A percentile compares a stretch with the other conserved stretches of the same genome.
These are phyloP conservation scores for Ilyonectria robusta DNA, from an alignment of 2,329 filamentous ascomycete species.

Conservation along the genomic window DNA sequence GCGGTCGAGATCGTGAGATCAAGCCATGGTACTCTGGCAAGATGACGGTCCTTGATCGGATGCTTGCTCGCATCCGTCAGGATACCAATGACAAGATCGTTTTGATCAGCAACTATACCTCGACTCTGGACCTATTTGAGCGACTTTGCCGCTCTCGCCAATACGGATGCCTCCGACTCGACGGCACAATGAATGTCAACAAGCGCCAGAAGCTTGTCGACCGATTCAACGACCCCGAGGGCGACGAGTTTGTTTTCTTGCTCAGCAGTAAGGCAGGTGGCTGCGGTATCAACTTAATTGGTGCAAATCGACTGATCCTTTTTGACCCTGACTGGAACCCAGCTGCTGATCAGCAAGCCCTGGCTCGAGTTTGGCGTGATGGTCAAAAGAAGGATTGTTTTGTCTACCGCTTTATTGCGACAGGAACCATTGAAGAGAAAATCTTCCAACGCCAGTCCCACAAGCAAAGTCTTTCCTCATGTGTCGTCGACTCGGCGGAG, in stretches of 20 bases:
- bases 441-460: slow-evolving; percentile 99
- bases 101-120: slow-evolving; percentile 97
- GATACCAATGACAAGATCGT: slow-evolving; percentile 99
- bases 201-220: slow-evolving; percentile 98
- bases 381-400: slow-evolving; percentile 99
- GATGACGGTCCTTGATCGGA: slow-evolving; percentile 97
- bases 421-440: slow-evolving; percentile 98
- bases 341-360: slow-evolving; percentile 95
- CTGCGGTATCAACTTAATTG: slow-evolving; percentile 95
- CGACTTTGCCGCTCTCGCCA: slow-evolving; percentile 86
- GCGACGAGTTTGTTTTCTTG: slow-evolving; percentile 93
- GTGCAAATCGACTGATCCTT: slow-evolving; percentile 92
- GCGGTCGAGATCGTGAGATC: slow-evolving; percentile 91
- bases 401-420: slow-evolving; percentile 99
- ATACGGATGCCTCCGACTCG: slow-evolving; percentile 90
- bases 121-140: slow-evolving; percentile 95
- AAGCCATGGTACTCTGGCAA: slow-evolving; percentile 98
- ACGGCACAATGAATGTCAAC: slow-evolving; percentile 97
- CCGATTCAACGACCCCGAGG: slow-evolving; percentile 95
- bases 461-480: slow-evolving; percentile 96
- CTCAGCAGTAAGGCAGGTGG: slow-evolving; percentile 97
- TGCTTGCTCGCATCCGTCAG: slow-evolving; percentile 94
- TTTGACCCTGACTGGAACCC: slow-evolving; percentile 99
- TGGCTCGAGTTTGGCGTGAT: slow-evolving; percentile 98
- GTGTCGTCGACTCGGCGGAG: slow-evolving; percentile 95